Conservation (phyloP, 192 early-diverging fungal genomes). For the Entomortierella parvispora region DNA sequence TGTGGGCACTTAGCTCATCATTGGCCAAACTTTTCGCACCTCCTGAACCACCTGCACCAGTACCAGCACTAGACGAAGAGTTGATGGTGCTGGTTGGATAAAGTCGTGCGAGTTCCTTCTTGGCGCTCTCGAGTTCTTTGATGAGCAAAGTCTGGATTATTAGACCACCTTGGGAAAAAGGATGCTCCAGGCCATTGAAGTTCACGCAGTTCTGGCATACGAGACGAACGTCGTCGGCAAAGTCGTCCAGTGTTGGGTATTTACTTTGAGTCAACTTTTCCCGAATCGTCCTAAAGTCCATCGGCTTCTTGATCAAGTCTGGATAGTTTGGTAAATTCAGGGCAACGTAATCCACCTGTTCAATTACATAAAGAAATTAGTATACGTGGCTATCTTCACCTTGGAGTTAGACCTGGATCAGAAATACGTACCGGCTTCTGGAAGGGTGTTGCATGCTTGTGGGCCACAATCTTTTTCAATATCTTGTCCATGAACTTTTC, state of each 20-base stretch:
- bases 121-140: constrained; percentile 46
- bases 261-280: constrained; percentile 60
- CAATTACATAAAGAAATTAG: too few relatives aligned
- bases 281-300: constrained; percentile 77
- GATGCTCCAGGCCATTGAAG: constrained; percentile 66
- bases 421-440: constrained; percentile 54
- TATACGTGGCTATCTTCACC: too few relatives aligned
- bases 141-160: constrained; percentile 34
- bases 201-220: constrained; percentile 80
- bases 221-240: constrained; percentile 68
- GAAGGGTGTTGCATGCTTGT: constrained; percentile 55
- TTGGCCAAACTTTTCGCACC: constrained; percentile 8
- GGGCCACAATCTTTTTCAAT: constrained; percentile 49
- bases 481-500: constrained; percentile 44
- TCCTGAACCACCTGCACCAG: constrained; percentile 9
- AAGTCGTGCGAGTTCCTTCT: constrained; percentile 29
- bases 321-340: constrained; percentile 60
- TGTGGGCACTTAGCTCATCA: constrained; percentile 36
- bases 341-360: constrained; percentile 57
- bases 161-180: constrained; percentile 41
- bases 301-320: constrained; percentile 68
- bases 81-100: constrained; percentile 28
- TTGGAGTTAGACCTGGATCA: too few relatives aligned
- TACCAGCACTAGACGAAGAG: neutral
- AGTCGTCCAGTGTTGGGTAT: constrained; percentile 61